Percentiles rank a stretch among this genome's conserved stretches.
These are phyloP conservation scores for Fusarium veterinarium DNA, from an alignment of 2,329 filamentous ascomycete species.

Conservation along the genomic window DNA sequence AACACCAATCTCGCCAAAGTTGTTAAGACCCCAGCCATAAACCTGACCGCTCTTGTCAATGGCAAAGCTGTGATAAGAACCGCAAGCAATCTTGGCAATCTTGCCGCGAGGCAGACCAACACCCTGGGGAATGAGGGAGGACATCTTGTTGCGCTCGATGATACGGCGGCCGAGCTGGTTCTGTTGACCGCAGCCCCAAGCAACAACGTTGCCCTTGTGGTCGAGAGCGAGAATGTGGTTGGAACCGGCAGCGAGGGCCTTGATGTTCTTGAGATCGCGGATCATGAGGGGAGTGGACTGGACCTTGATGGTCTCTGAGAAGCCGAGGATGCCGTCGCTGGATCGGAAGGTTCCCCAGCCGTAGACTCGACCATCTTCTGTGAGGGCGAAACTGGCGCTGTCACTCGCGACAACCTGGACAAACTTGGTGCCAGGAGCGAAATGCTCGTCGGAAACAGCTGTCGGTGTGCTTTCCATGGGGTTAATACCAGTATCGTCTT, in stretches of 20 bases:
- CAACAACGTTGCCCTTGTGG: slow-evolving; percentile 71
- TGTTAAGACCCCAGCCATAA: slow-evolving; percentile 88
- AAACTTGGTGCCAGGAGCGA: slow-evolving; percentile 71
- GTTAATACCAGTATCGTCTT: slow-evolving; percentile 74
- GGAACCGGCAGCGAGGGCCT: slow-evolving; percentile 71
- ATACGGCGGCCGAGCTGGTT: slow-evolving; percentile 69
- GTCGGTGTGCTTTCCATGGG: slow-evolving; percentile 76
- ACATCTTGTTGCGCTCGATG: slow-evolving; percentile 72
- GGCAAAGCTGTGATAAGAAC: slow-evolving; percentile 86
- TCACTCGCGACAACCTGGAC: slow-evolving; percentile 77
- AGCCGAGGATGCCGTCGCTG: slow-evolving; percentile 73
- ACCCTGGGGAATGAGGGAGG: slow-evolving; percentile 68
- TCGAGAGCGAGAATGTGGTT: slow-evolving; percentile 79
- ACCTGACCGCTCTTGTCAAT: slow-evolving; percentile 77
- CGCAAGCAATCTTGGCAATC: slow-evolving; percentile 67
- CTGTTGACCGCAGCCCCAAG: slow-evolving; percentile 80
- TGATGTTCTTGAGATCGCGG: slow-evolving; percentile 73
- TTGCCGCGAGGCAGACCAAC: slow-evolving; percentile 69
- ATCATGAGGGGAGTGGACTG: slow-evolving; percentile 67
- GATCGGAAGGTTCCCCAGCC: slow-evolving; percentile 86
- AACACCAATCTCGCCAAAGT: slow-evolving; percentile 82
- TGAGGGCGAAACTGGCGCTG: slow-evolving; percentile 80
- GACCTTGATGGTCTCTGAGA: slow-evolving; percentile 63
- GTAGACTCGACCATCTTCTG: slow-evolving; percentile 79
- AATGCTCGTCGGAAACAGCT: slow-evolving; percentile 67